Evolutionary conservation across 257 asterid species (phyloP).

Genomic region (Solanum corneliomulleri): DNA sequence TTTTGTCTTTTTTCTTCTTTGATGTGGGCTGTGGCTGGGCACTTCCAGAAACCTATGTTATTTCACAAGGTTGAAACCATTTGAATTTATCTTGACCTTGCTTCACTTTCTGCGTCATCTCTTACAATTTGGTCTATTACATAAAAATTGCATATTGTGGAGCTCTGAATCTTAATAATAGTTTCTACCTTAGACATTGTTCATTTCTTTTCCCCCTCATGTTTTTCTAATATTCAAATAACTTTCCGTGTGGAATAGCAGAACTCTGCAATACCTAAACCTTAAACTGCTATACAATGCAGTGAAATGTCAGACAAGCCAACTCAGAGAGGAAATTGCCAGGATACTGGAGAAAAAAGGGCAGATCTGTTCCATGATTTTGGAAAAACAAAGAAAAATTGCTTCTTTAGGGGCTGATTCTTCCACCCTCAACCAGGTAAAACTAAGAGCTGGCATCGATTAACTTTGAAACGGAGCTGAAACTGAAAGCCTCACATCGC

Average conservation of each 20-base stretch:
- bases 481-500: neutral
- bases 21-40: neutral
- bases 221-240: neutral
- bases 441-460: neutral
- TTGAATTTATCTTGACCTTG: neutral
- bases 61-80: neutral
- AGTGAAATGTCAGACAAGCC: constrained; percentile 52
- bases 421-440: constrained; percentile 54
- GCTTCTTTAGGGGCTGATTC: constrained; percentile 46
- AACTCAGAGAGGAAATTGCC: constrained; percentile 40
- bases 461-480: neutral
- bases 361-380: constrained; percentile 40
- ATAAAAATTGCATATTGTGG: neutral
- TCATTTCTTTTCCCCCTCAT: neutral
- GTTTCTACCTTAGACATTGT: neutral
- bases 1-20: neutral
- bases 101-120: neutral
- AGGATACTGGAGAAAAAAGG: constrained; percentile 41
- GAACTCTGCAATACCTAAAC: neutral
- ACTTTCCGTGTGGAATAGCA: neutral
- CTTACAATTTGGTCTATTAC: neutral
- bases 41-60: neutral
- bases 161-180: neutral
- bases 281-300: constrained; percentile 13
- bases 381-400: constrained; percentile 53